A percentile compares a stretch with the other conserved stretches of the same genome.
phyloP scores from a whole-genome alignment of 192 early-diverging fungal species.

The Coemansia sp. region DNA sequence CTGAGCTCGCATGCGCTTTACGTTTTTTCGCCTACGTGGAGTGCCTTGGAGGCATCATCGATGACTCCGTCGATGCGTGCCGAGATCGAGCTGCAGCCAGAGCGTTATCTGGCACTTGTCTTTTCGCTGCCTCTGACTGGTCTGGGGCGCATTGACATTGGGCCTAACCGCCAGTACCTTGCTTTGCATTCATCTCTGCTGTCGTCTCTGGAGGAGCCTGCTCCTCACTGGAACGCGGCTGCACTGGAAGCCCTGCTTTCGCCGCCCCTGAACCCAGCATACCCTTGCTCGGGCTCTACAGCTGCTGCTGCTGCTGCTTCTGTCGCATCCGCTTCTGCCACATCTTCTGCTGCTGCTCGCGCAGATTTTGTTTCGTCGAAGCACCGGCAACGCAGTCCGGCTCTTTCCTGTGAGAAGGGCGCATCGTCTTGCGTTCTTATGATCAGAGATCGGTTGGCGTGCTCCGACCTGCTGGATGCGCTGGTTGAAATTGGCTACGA shows the following conservation, averaged over 20 bases:
- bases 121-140: constrained; percentile 32
- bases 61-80: constrained; percentile 1
- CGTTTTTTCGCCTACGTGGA: constrained; percentile 34
- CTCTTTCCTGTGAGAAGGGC: background rate
- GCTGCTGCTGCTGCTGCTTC: background rate
- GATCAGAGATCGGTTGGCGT: constrained; percentile 54
- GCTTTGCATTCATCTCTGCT: constrained; percentile 43
- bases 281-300: background rate
- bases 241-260: constrained; percentile 11
- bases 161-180: constrained; percentile 53
- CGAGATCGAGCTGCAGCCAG: constrained; percentile 49
- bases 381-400: background rate
- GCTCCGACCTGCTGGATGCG: constrained; percentile 54
- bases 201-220: background rate
- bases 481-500: constrained; percentile 54
- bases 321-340: constrained; percentile 12
- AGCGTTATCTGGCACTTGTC: constrained; percentile 31
- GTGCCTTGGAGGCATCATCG: constrained; percentile 12
- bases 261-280: background rate
- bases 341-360: background rate
- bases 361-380: background rate
- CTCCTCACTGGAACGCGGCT: constrained; percentile 1
- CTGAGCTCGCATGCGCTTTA: constrained; percentile 52
- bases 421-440: constrained; percentile 46
- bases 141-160: constrained; percentile 53